Evolutionary conservation across 768 basidiomycete genomes (phyloP), one percentile per base, ranked within the genome.

Genomic region (Macrolepiota fuliginosa): DNA sequence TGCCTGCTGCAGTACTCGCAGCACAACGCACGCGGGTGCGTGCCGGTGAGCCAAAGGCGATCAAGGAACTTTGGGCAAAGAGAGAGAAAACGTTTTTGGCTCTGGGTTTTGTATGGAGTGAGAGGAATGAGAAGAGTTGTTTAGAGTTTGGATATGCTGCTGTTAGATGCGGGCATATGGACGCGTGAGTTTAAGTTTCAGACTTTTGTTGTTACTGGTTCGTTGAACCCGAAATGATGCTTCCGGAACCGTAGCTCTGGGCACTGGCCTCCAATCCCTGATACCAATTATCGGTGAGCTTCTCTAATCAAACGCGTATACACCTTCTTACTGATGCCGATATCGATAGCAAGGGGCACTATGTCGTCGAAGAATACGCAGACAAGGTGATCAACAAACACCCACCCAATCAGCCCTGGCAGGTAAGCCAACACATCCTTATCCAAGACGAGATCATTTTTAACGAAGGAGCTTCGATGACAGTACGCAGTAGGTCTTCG

Each of bases 61-160:
- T 92, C 42, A 76, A 77, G 25, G 82, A 87, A 57, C 73, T 94
- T 1, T 94, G 91, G 91, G 81, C 80, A 11, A 77, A 74, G 63
- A 80, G 74, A 57, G 88, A 92, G 65, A 90, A 89, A 74, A 90
- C 89, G 0, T 94, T 89, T 71, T 69, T 94, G 54, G 83, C 89
- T 0, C 73, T 94, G 9, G 85, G 88, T 63, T 92, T 92, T 66
- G 88, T 91, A 69, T 87, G 84, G 79, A 86, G 82, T 37, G 92
- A 93, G 68, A 81, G 87, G 58, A 90, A 90, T 66, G 78, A 84
- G 56, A 83, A 83, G 56, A 82, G 83, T 50, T 84, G 85, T 64
- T 69, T 91, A 51, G 92, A 92, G 72, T 93, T 88, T 85, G 91
- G 91, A 1, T 93, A 93, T 74, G 88, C 92, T 29, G 89, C 89